Evolutionary conservation across 2,329 filamentous ascomycete species (phyloP).

Genomic region (Mariannaea elegans): DNA sequence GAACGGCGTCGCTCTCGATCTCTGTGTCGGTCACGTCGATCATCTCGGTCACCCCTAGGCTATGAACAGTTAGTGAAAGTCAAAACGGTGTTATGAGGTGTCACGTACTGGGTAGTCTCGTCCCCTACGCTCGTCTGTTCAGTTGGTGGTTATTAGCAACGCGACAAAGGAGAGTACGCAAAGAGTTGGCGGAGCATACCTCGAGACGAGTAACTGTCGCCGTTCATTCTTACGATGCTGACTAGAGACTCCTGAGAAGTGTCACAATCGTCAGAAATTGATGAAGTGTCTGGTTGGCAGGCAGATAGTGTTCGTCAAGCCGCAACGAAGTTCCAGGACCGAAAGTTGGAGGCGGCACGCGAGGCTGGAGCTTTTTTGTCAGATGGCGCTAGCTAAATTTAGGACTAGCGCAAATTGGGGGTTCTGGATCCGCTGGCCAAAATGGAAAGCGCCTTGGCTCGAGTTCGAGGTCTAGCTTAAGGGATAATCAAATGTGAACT

Average conservation of each 20-base stretch:
- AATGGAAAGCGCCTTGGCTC: constrained; percentile 11
- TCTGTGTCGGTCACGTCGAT: constrained; percentile 44
- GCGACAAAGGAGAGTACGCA: constrained; percentile 37
- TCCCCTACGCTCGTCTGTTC: constrained; percentile 59
- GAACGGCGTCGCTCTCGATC: constrained; percentile 73
- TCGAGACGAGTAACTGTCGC: constrained; percentile 82
- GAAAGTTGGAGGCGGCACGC: constrained; percentile 43
- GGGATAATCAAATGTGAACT: constrained; percentile 10
- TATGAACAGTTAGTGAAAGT: constrained; percentile 33
- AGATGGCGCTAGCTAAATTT: constrained; percentile 40
- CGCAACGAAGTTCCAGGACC: constrained; percentile 40
- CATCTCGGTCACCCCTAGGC: constrained; percentile 39
- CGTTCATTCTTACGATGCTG: constrained; percentile 73
- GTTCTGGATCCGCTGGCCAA: constrained; percentile 14
- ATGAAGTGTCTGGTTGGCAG: constrained; percentile 34
- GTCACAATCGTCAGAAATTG: constrained; percentile 28
- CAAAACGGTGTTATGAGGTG: background rate
- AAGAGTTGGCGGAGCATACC: constrained; percentile 59
- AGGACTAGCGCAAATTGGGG: constrained; percentile 33
- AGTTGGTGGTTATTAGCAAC: constrained; percentile 40
- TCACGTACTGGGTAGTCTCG: constrained; percentile 64
- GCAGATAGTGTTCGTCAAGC: constrained; percentile 38
- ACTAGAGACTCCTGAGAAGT: constrained; percentile 28
- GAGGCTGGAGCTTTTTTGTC: constrained; percentile 58
- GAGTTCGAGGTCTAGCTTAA: constrained; percentile 18